Evolutionary conservation across 192 early-diverging fungal genomes (phyloP), one percentile per base, ranked within the genome.

Genomic region (Podila epicladia): DNA sequence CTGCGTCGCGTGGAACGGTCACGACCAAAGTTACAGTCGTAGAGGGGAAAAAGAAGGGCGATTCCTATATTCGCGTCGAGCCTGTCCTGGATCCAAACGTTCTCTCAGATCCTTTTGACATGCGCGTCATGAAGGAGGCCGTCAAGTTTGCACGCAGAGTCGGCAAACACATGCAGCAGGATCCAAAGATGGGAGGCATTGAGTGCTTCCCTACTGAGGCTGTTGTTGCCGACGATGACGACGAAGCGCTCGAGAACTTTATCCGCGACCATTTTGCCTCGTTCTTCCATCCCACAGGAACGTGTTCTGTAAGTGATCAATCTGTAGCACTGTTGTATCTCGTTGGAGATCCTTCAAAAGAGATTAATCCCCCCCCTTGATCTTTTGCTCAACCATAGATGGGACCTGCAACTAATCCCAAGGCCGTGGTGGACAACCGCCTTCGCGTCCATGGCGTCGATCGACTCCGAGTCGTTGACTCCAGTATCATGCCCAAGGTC

Each of bases 371-470:
- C 15, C 4, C 9, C 5, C 22, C 49, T 33, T 33, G 8, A 19
- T 53, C 5, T 28, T 71, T 1, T 9, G 26, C 12, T 9, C 32
- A 33, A 5, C 17, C 9, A 5, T 13, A 66, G 63, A 73, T 73
- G 72, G 72, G 72, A 9, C 72, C 72, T 12, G 4, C 41, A 7
- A 60, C 22, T 37, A 65, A 67, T 64, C 57, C 64, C 12, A 49
- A 59, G 22, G 72, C 72, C 32, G 72, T 73, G 5, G 72, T 73
- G 38, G 64, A 73, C 51, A 24, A 38, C 2, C 50, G 58, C 2
- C 64, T 73, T 17, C 65, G 48, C n/a, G 72, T 73, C 7, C 63
- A 73, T 37, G 72, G 72, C 0, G 32, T 73, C n/a, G 41, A 73
- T 9, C 31, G 55, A 0, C 55, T 73, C 28, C 63, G 72, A 61